A percentile compares a stretch with the other conserved stretches of the same genome.
These are phyloP conservation scores for Hypericum perforatum DNA, from an alignment of 345 rosid genomes.

Conservation along the genomic window DNA sequence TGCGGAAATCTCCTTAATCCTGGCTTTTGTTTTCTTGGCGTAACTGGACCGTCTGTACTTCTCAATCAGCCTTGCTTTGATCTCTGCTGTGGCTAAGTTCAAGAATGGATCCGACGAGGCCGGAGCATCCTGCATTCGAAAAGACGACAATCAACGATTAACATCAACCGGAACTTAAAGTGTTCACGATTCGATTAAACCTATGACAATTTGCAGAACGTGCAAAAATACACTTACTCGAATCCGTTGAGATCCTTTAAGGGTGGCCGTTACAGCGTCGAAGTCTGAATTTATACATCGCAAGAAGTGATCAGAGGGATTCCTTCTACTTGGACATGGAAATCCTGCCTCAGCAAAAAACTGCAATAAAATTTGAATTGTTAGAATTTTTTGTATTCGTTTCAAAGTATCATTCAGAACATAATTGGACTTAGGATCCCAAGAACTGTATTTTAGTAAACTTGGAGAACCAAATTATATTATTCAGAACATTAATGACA, in stretches of 20 bases:
- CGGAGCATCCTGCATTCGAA: conserved; percentile 7
- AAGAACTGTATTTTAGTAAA: too few species aligned
- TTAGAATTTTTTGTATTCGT: too few species aligned
- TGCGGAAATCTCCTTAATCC: conserved; percentile 8
- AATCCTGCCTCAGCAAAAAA: conserved; percentile 75
- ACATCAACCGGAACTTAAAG: too few species aligned
- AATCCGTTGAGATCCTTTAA: conserved; percentile 54
- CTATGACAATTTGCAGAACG: too few species aligned
- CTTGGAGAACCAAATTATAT: too few species aligned
- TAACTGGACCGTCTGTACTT: conserved; percentile 13
- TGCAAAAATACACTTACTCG: conserved; percentile 26
- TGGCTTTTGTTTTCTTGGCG: conserved; percentile 11
- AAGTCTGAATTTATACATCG: conserved; percentile 71
- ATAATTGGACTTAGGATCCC: too few species aligned
- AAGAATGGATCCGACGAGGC: neutral
- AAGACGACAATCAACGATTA: neutral
- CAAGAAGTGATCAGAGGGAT: conserved; percentile 74
- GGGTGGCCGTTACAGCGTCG: conserved; percentile 47
- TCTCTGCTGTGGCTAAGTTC: conserved; percentile 2
- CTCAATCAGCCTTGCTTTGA: conserved; percentile 8
- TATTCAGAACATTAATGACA: too few species aligned
- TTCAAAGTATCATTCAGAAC: too few species aligned
- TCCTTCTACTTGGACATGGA: conserved; percentile 61
- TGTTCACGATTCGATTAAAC: too few species aligned
- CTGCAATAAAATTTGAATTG: conserved; percentile 18